Conservation (phyloP, 2,329 filamentous ascomycete species). For the Cladorrhinum sp. region DNA sequence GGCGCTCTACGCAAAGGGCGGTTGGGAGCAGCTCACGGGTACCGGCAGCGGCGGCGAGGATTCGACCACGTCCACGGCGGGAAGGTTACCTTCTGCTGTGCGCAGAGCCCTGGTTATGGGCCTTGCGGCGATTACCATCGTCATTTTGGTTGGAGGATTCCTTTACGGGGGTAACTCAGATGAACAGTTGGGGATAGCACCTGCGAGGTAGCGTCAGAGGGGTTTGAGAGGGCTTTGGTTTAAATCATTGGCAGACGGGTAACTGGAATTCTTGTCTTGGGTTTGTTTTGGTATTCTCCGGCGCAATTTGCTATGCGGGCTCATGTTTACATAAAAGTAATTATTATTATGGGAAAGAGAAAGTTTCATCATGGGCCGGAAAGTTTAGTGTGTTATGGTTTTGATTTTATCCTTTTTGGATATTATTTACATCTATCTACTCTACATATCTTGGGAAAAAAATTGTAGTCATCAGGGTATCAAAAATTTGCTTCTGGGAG, state of each 20-base stretch:
- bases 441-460: too few relatives aligned
- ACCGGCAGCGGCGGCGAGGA: neutral
- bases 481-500: too few relatives aligned
- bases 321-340: neutral
- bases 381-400: too few relatives aligned
- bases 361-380: too few relatives aligned
- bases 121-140: slow-evolving; percentile 16
- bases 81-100: slow-evolving; percentile 24
- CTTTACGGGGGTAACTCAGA: slow-evolving; percentile 17
- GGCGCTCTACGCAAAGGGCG: slow-evolving; percentile 20
- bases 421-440: too few relatives aligned
- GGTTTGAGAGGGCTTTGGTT: too few relatives aligned
- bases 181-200: slow-evolving; percentile 4
- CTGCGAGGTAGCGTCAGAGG: neutral
- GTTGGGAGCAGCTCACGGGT: slow-evolving; percentile 16
- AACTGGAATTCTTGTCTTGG: neutral
- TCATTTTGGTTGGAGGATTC: slow-evolving; percentile 24
- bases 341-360: neutral
- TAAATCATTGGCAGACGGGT: neutral
- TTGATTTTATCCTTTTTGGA: neutral
- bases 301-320: too few relatives aligned
- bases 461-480: too few relatives aligned
- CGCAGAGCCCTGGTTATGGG: slow-evolving; percentile 25
- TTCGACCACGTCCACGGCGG: slow-evolving; percentile 14
- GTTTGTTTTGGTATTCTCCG: neutral